Evolutionary conservation across 192 early-diverging fungal genomes (phyloP).

Genomic region (Umbelopsis vinacea): DNA sequence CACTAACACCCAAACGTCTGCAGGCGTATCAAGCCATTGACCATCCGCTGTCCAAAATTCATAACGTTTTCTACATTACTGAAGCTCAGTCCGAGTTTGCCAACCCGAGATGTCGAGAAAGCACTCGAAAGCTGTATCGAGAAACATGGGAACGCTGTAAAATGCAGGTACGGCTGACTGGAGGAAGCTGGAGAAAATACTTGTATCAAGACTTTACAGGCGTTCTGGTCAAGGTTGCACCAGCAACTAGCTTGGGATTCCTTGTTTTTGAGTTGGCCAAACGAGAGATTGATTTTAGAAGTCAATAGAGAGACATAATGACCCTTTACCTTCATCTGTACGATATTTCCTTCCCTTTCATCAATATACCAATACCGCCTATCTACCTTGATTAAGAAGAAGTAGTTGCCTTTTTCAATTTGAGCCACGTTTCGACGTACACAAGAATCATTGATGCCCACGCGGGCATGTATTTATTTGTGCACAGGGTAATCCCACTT

Average conservation of each 20-base stretch:
- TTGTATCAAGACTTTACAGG: conserved; percentile 57
- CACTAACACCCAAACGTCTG: neutral
- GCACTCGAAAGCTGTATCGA: conserved; percentile 48
- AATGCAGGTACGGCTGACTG: conserved; percentile 41
- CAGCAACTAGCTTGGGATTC: conserved; percentile 66
- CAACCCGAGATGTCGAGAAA: conserved; percentile 44
- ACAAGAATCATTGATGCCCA: conserved; percentile 1
- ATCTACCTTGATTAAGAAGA: neutral
- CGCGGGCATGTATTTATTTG: neutral
- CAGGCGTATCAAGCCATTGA: conserved; percentile 76
- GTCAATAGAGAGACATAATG: conserved; percentile 25
- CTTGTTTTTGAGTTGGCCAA: conserved; percentile 69
- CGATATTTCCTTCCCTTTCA: neutral
- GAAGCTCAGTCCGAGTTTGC: conserved; percentile 57
- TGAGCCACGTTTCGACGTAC: conserved; percentile 4
- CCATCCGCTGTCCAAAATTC: conserved; percentile 71
- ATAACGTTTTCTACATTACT: conserved; percentile 67
- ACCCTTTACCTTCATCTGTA: neutral
- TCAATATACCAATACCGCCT: neutral
- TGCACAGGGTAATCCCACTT: neutral
- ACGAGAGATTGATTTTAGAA: conserved; percentile 52
- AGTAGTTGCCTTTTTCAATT: neutral
- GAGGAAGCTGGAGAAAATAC: conserved; percentile 51
- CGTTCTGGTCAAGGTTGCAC: conserved; percentile 54
- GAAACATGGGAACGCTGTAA: conserved; percentile 60